phyloP scores from a whole-genome alignment of 148 eudicot genomes.

The Arbutus unedo region DNA sequence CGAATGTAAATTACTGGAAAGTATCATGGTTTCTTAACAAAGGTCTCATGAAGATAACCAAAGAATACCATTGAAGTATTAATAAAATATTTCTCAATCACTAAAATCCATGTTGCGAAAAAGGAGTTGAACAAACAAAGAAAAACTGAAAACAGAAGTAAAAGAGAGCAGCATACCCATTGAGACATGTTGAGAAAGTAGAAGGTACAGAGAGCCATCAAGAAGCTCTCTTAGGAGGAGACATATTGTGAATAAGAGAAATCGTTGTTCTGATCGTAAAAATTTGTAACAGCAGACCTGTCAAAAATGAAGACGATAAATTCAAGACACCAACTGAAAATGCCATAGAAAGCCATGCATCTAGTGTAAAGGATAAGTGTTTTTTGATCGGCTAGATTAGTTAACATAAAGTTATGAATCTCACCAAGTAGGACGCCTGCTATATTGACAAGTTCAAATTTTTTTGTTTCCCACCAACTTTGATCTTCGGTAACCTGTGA shows the following conservation, averaged over 20 bases:
- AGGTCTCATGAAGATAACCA: not conserved
- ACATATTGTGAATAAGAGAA: slow-evolving; percentile 54
- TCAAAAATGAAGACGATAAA: slow-evolving; percentile 18
- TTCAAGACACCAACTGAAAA: not conserved
- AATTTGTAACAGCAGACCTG: slow-evolving; percentile 49
- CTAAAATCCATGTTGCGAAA: not conserved
- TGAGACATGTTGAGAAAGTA: not conserved
- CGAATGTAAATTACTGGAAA: not conserved
- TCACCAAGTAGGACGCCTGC: slow-evolving; percentile 42
- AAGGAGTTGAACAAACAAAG: not conserved
- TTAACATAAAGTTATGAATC: slow-evolving; percentile 11
- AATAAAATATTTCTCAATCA: not conserved
- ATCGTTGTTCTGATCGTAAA: slow-evolving; percentile 37
- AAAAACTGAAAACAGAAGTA: slow-evolving; percentile 2
- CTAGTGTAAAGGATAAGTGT: not conserved
- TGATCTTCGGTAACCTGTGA: slow-evolving; percentile 33
- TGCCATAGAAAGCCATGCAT: not conserved
- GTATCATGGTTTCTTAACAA: not conserved
- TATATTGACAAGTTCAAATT: slow-evolving; percentile 32
- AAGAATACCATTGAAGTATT: not conserved
- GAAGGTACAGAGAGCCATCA: slow-evolving; percentile 24
- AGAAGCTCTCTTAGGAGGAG: slow-evolving; percentile 59
- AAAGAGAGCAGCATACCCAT: not conserved
- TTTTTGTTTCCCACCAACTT: slow-evolving; percentile 39
- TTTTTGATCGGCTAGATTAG: too few relatives aligned